Percentiles rank a stretch among this genome's conserved stretches.
Conservation (phyloP, 2,329 filamentous ascomycete genomes). For the Neofusicoccum parvum region DNA sequence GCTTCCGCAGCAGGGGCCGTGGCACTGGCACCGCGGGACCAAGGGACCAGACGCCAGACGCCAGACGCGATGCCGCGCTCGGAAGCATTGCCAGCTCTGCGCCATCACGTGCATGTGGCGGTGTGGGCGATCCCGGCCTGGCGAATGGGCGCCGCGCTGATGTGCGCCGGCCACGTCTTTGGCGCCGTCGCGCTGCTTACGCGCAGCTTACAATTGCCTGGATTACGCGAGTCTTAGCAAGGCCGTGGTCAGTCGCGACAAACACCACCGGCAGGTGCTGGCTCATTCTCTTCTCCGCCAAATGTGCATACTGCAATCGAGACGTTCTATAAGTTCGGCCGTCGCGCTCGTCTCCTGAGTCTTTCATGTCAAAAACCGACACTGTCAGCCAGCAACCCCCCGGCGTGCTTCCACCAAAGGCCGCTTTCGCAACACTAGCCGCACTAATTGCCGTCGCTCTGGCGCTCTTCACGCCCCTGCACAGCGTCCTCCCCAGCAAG, state of each 20-base stretch:
- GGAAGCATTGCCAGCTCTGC: background rate
- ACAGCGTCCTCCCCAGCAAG: slow-evolving; percentile 37
- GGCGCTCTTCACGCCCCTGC: slow-evolving; percentile 47
- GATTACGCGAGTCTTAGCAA: slow-evolving; percentile 5
- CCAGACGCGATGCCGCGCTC: too few relatives aligned
- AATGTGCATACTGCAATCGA: background rate
- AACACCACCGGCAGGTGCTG: background rate
- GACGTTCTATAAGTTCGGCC: background rate
- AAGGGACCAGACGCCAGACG: too few relatives aligned
- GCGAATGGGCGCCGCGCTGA: background rate
- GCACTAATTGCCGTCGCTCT: slow-evolving; percentile 46
- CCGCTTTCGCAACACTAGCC: slow-evolving; percentile 29
- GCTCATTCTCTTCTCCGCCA: background rate
- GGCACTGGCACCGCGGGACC: too few relatives aligned
- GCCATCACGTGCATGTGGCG: background rate
- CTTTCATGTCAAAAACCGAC: background rate
- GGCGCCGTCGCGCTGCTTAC: background rate
- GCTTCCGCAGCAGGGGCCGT: too few relatives aligned
- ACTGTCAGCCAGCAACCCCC: background rate
- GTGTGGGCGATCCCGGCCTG: background rate
- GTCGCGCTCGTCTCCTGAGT: background rate
- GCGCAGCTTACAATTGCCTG: slow-evolving; percentile 1
- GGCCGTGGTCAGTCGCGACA: background rate
- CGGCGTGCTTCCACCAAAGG: background rate
- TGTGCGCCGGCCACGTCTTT: background rate